Percentiles rank a stretch among this genome's conserved stretches.
phyloP scores from a whole-genome alignment of 1,284 basidiomycete genomes.

The Boletus smithii region DNA sequence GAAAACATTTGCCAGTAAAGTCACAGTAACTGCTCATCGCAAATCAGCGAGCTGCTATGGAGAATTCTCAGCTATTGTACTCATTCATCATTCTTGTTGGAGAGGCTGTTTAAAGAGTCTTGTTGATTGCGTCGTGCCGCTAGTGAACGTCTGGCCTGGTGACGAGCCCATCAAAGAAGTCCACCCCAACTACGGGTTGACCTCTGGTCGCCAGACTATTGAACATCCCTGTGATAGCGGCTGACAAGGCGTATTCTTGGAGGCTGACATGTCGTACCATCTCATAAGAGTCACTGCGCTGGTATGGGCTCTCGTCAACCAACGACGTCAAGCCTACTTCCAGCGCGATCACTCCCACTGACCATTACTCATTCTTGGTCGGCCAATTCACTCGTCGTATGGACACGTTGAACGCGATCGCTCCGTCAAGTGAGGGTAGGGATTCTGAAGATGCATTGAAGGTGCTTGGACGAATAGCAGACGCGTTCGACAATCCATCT shows the following conservation, averaged over 20 bases:
- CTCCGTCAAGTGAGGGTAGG: background rate
- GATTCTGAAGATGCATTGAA: slow-evolving; percentile 19
- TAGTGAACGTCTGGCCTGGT: too few relatives aligned
- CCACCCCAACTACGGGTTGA: background rate
- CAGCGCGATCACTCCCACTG: background rate
- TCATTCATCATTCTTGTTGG: too few relatives aligned
- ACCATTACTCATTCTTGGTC: background rate
- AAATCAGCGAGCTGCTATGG: too few relatives aligned
- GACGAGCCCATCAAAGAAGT: background rate
- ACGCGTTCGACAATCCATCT: slow-evolving; percentile 31
- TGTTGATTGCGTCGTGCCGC: too few relatives aligned
- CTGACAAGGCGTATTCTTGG: slow-evolving; percentile 9
- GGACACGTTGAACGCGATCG: slow-evolving; percentile 1
- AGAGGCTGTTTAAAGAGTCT: too few relatives aligned
- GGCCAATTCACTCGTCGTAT: slow-evolving; percentile 2
- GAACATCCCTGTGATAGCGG: background rate
- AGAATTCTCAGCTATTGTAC: too few relatives aligned
- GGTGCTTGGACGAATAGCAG: slow-evolving; percentile 28
- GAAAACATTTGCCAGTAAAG: too few relatives aligned
- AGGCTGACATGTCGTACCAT: slow-evolving; percentile 16
- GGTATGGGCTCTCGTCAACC: slow-evolving; percentile 5
- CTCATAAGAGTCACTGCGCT: slow-evolving; percentile 3
- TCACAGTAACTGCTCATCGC: too few relatives aligned
- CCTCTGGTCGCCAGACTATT: background rate
- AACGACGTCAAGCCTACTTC: background rate